Percentiles rank a stretch among this genome's conserved stretches.
Conservation (phyloP, 225 moss, liverwort and hornwort species). For the Pseudoscleropodium purum region DNA sequence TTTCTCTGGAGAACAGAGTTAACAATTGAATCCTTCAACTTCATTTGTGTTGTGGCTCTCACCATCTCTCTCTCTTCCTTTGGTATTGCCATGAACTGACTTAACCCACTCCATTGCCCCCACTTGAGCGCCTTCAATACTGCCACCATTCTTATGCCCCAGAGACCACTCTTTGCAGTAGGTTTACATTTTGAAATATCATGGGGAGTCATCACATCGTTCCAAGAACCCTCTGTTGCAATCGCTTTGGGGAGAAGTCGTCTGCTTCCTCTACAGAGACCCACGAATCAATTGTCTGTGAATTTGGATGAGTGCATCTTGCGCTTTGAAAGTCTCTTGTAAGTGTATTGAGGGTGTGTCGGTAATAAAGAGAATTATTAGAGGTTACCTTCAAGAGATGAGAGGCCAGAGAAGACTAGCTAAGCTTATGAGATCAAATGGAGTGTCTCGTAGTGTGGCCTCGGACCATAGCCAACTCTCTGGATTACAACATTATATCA, state of each 20-base stretch:
- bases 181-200: background rate
- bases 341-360: background rate
- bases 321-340: background rate
- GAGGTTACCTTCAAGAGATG: background rate
- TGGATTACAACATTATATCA: accelerated
- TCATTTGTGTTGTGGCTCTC: background rate
- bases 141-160: background rate
- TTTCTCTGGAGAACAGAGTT: background rate
- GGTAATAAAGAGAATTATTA: background rate
- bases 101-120: background rate
- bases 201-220: background rate
- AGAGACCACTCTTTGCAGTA: background rate
- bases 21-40: background rate
- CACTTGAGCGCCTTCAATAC: background rate
- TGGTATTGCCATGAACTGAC: background rate
- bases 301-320: background rate
- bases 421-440: background rate
- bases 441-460: background rate
- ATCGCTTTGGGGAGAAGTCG: background rate
- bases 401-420: background rate
- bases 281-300: background rate
- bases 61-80: background rate
- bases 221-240: background rate
- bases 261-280: background rate
- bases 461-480: accelerated